Conservation (phyloP, 1,284 basidiomycete genomes). For the Inonotus obliquus region DNA sequence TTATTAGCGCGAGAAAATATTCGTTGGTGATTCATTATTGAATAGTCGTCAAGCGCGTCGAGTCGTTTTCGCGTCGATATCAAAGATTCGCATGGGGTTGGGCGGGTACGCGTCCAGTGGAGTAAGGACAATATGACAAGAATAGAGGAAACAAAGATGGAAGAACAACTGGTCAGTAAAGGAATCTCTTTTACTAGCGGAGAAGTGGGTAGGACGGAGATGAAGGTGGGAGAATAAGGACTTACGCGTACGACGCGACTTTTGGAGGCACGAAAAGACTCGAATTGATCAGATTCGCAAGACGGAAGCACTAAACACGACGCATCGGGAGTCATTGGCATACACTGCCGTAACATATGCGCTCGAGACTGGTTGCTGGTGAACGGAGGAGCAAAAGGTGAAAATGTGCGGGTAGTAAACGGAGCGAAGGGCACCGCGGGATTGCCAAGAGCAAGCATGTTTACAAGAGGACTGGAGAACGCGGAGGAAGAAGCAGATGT, state of each 20-base stretch:
- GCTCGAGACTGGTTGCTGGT: neutral
- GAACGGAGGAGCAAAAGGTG: neutral
- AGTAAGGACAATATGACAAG: neutral
- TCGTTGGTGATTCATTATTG: neutral
- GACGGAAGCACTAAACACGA: neutral
- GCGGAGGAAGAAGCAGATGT: neutral
- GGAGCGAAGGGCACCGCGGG: neutral
- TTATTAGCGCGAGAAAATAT: neutral
- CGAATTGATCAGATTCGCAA: neutral
- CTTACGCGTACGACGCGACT: slow-evolving; percentile 19
- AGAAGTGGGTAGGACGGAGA: neutral
- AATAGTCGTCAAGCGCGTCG: neutral
- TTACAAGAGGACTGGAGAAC: neutral
- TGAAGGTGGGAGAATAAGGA: neutral
- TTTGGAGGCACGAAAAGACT: slow-evolving; percentile 11
- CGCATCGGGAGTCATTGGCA: neutral
- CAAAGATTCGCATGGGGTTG: neutral
- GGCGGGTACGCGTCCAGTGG: neutral
- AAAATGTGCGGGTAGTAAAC: neutral
- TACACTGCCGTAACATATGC: neutral
- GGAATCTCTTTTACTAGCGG: neutral
- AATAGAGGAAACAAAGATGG: neutral
- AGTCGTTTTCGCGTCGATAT: neutral
- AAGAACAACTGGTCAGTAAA: neutral
- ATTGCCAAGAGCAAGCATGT: slow-evolving; percentile 3